A percentile compares a stretch with the other conserved stretches of the same genome.
Conservation (phyloP, 108 stramenopile genomes). For the Skeletonema marinoi region DNA sequence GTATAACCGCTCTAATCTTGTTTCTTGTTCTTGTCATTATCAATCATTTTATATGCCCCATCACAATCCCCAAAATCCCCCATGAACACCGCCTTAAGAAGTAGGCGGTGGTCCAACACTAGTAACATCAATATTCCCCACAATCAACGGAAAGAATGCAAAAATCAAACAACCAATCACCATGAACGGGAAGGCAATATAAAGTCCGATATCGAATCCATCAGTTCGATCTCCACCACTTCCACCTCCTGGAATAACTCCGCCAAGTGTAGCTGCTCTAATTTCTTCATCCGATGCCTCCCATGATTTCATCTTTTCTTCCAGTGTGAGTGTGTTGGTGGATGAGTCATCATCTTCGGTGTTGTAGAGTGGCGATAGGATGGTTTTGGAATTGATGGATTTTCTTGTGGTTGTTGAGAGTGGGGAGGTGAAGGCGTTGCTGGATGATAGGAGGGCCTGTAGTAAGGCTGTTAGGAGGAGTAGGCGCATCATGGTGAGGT, state of each 20-base stretch:
- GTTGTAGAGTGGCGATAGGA: background rate
- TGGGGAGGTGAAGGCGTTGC: background rate
- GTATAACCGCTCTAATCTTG: too few species aligned
- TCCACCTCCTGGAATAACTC: conserved; percentile 39
- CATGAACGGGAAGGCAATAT: conserved; percentile 75
- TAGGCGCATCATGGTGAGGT: background rate
- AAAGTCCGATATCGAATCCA: conserved; percentile 78
- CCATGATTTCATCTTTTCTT: conserved; percentile 83
- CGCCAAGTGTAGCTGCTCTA: conserved; percentile 71
- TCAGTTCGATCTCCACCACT: conserved; percentile 37
- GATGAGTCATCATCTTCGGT: background rate
- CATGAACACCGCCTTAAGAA: conserved; percentile 4
- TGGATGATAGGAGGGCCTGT: background rate
- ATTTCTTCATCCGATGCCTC: conserved; percentile 84
- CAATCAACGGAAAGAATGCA: conserved; percentile 75
- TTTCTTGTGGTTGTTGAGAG: background rate
- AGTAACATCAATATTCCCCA: conserved; percentile 69
- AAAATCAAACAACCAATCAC: conserved; percentile 50
- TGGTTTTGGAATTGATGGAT: background rate
- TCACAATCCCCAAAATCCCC: too few species aligned
- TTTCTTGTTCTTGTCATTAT: too few species aligned
- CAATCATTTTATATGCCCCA: too few species aligned
- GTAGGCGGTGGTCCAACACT: conserved; percentile 80
- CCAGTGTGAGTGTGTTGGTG: conserved; percentile 24
- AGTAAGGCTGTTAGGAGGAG: background rate